Percentiles rank a stretch among this genome's conserved stretches.
phyloP scores from a whole-genome alignment of 2,329 filamentous ascomycete species.

The Teratosphaeriaceae sp. region DNA sequence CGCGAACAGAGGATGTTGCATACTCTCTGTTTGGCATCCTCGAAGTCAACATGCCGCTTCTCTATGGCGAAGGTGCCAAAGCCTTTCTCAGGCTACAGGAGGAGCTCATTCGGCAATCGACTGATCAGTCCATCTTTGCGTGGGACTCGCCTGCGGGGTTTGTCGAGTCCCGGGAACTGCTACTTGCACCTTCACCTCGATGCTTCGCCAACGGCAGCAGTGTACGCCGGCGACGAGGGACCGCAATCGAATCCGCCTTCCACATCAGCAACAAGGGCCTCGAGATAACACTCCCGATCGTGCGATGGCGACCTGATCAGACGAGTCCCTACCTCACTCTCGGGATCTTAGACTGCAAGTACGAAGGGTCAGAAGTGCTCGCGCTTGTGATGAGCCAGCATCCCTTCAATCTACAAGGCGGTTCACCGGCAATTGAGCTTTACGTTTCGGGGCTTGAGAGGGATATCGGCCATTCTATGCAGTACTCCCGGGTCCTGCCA shows the following conservation, averaged over 20 bases:
- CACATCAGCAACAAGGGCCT: not conserved
- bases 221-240: not conserved
- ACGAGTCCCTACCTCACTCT: not conserved
- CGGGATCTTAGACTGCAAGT: not conserved
- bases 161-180: no score
- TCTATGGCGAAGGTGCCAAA: slow-evolving; percentile 1
- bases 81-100: slow-evolving; percentile 18
- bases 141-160: no score
- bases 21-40: not conserved
- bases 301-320: not conserved
- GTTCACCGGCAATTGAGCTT: not conserved
- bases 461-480: not conserved
- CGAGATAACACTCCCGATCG: not conserved
- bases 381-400: not conserved
- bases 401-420: not conserved
- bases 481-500: not conserved
- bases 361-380: not conserved
- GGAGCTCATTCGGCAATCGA: slow-evolving; percentile 13
- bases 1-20: not conserved
- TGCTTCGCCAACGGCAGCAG: not conserved
- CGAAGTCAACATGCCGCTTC: not conserved
- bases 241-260: not conserved
- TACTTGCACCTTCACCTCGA: not conserved
- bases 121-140: slow-evolving; percentile 17
- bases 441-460: not conserved